Base-by-base conservation (phyloP, 1,139 yeast species). In the Kurtzmaniella quercitrusa region DNA sequence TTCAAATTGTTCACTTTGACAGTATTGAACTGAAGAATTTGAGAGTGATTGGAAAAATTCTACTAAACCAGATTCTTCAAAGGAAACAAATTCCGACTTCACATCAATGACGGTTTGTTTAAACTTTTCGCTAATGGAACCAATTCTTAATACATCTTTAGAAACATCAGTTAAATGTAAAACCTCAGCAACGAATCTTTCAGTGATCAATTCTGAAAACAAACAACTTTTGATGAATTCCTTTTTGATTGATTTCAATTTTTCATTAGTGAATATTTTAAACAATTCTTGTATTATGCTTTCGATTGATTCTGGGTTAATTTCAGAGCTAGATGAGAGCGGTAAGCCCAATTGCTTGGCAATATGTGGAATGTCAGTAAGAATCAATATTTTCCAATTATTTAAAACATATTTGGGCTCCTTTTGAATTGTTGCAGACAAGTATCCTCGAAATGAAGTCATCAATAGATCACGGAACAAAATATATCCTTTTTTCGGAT, bases 161-260 rank as follows among this genome's bases (percentile, higher is more conserved):
- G 18, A 16, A n/a, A 41, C 41, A 11, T 36, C 29, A 5, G 39
- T 5, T 19, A 40, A n/a, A 8, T 43, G 38, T 33, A 43, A 34
- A 25, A 31, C 29, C 2, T 70, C 68, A 18, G 73, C 63, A 9
- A 31, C 18, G 15, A 77, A 51, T 2, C 64, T 63, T 31, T 75
- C 50, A 25, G 76, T 68, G 16, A 79, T 65, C n/a, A 62, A 42
- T 40, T 62, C 59, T 46, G 63, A 59, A 46, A 58, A 57, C 10
- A 66, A 56, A 48, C 84, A 72, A 14, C 78, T 69, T 50, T 76
- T 77, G 17, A 82, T 57, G 45, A 85, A 80, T 16, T 72, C 77
- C 48, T 78, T 82, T 41, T 85, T 70, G 2, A 81, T 65, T 12
- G 19, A 27, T 8, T 37, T 16, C 12, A 41, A 14, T 25, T 41